Evolutionary conservation across 1,284 basidiomycete genomes (phyloP), one percentile per base, ranked within the genome.

Genomic region (Mycocalia duriaeana): DNA sequence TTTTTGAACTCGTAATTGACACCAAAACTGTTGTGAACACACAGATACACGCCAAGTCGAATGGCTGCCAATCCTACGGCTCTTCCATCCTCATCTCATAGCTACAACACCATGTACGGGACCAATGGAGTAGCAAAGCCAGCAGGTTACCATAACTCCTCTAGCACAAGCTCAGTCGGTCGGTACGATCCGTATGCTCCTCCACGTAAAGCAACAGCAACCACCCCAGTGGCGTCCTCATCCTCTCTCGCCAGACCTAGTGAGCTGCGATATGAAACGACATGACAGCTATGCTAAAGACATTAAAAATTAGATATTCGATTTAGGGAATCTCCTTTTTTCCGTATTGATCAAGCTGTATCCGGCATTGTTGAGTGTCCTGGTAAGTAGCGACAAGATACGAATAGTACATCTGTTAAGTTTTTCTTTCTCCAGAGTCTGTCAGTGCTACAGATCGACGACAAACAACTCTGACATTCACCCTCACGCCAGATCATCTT

Each of bases 261-360:
- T 58, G 63, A 67, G 68, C 50, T 25, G 56, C 44, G 24, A 18
- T 13, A 42, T 11, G n/a, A n/a, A n/a, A n/a, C n/a, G n/a, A n/a
- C n/a, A 23, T 9, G 19, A 11, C 11, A 19, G 13, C 18, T 42
- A 11, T 39, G 19, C 8, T 8, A 39, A n/a, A 9, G 13, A 24
- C 22, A 11, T 8, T 18, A 24, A 42, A 11, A 11, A n/a, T 20
- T 9, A 87, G 86, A 61, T 24, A 82, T 92, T 46, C 79, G 77
- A 47, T 93, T 92, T 68, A 88, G 83, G 56, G 72, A 79, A 14
- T 91, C 87, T 1, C 90, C 90, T 0, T 93, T 92, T 62, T 87
- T 84, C 57, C 68, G 67, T 19, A 63, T 89, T 7, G 82, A 89
- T 44, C 81, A 86, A 53, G 59, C 72, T 2, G 77, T 90, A 7